These are phyloP conservation scores for Euclidium syriacum DNA, from an alignment of 345 rosid species.

Conservation along the genomic window DNA sequence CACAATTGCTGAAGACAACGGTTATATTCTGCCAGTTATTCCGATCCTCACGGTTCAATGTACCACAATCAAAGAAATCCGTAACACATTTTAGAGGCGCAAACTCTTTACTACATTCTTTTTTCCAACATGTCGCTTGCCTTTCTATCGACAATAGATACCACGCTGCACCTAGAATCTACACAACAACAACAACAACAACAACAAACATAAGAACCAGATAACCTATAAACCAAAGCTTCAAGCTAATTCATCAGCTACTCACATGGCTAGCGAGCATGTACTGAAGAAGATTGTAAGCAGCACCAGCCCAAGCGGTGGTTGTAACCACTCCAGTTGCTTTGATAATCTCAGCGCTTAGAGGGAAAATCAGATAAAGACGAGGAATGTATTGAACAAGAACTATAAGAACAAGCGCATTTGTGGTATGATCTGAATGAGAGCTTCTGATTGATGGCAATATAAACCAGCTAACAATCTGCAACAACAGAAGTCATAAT, in stretches of 20 bases:
- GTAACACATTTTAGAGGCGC: constrained; percentile 36
- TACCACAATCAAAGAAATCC: constrained; percentile 55
- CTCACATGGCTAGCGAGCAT: constrained; percentile 92
- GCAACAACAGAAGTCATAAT: constrained; percentile 26
- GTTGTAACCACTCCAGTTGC: constrained; percentile 77
- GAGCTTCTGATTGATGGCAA: constrained; percentile 61
- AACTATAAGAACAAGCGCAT: constrained; percentile 72
- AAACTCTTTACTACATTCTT: constrained; percentile 48
- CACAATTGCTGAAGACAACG: constrained; percentile 54
- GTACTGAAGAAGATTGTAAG: constrained; percentile 75
- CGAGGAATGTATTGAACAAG: constrained; percentile 77
- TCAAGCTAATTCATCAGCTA: background rate
- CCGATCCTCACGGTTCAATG: constrained; percentile 25
- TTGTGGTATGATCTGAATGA: constrained; percentile 59
- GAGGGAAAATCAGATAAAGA: constrained; percentile 66
- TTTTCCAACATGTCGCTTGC: constrained; percentile 79
- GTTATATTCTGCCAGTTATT: constrained; percentile 51
- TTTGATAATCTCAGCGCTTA: constrained; percentile 61
- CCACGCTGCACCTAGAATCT: constrained; percentile 91
- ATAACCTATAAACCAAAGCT: background rate
- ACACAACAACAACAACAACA: constrained; percentile 15
- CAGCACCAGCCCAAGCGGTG: constrained; percentile 97
- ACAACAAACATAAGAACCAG: background rate
- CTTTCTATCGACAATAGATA: constrained; percentile 76
- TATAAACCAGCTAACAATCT: constrained; percentile 85